Evolutionary conservation across 2,329 filamentous ascomycete species (phyloP).

Genomic region (Claviceps pusilla): DNA sequence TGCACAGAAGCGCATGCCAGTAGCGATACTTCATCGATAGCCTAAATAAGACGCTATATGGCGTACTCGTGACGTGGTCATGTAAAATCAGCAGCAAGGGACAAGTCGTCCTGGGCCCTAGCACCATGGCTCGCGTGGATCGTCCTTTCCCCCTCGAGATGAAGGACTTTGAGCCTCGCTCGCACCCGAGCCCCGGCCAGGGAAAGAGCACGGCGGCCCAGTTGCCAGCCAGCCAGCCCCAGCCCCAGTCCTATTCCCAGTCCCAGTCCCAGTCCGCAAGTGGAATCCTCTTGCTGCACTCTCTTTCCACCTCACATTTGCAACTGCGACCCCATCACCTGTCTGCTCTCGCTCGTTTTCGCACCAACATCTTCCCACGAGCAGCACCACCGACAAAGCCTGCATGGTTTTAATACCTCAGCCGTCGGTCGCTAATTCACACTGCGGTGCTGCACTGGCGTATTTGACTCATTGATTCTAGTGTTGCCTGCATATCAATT

Average conservation of each 20-base stretch:
- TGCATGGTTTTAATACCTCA: constrained; percentile 6
- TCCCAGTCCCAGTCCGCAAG: constrained; percentile 6
- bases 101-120: constrained; percentile 2
- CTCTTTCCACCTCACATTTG: constrained; percentile 9
- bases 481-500: constrained; percentile 1
- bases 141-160: constrained; percentile 2
- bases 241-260: constrained; percentile 2
- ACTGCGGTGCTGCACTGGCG: neutral
- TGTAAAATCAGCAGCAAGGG: neutral
- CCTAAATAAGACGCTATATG: neutral
- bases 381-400: constrained; percentile 6
- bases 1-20: neutral
- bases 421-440: neutral
- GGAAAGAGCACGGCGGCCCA: constrained; percentile 3
- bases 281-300: constrained; percentile 12
- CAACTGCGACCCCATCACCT: constrained; percentile 14
- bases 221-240: constrained; percentile 1
- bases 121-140: constrained; percentile 1
- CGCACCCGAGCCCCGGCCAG: constrained; percentile 3
- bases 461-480: constrained; percentile 2
- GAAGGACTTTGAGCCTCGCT: neutral
- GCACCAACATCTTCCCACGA: constrained; percentile 12
- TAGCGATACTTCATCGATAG: neutral
- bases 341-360: constrained; percentile 9
- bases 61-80: neutral